phyloP scores from a whole-genome alignment of 1,284 basidiomycete genomes.

The Trametes pubescens region DNA sequence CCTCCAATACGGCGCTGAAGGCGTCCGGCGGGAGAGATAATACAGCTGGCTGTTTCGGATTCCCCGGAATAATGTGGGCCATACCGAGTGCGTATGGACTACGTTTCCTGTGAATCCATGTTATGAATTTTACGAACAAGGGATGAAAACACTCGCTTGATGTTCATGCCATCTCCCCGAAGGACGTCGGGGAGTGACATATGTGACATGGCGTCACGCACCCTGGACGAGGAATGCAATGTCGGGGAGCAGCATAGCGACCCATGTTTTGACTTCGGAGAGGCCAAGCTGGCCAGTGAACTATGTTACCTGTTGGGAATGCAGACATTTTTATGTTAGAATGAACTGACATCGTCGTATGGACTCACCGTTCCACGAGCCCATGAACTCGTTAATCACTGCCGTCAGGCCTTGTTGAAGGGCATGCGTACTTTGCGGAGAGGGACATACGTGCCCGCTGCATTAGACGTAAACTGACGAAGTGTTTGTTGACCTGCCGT shows the following conservation, averaged over 20 bases:
- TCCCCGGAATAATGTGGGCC: neutral
- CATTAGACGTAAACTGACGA: neutral
- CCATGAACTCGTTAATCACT: neutral
- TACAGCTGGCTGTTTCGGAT: neutral
- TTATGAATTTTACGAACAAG: neutral
- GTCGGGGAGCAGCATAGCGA: neutral
- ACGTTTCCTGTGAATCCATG: neutral
- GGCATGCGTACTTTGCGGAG: neutral
- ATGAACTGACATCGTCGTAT: neutral
- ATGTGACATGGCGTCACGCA: conserved; percentile 15
- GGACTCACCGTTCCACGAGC: neutral
- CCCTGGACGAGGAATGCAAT: neutral
- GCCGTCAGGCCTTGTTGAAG: neutral
- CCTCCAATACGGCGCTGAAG: neutral
- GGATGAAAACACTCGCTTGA: conserved; percentile 5
- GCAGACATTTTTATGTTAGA: neutral
- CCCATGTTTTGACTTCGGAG: neutral
- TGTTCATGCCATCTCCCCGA: neutral
- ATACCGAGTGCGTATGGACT: neutral
- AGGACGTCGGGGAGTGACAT: conserved; percentile 10
- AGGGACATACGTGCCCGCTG: too few species aligned
- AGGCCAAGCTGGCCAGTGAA: too few species aligned
- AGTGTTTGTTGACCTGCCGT: too few species aligned
- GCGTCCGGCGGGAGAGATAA: neutral
- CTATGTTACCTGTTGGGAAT: neutral